Evolutionary conservation across 768 basidiomycete species (phyloP).

Genomic region (Boletus pseudo-olivaceus): DNA sequence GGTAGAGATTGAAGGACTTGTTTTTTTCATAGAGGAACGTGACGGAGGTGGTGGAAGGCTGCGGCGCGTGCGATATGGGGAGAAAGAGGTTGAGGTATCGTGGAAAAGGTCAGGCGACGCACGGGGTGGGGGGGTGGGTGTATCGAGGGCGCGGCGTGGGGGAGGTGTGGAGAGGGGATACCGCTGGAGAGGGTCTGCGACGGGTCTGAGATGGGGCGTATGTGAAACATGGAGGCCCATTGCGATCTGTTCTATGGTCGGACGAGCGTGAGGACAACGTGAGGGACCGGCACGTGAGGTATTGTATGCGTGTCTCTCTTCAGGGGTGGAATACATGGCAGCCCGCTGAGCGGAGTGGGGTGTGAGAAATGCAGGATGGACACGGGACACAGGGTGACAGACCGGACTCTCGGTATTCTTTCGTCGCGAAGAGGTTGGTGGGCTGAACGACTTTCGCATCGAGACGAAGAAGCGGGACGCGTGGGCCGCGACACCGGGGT

Average conservation of each 20-base stretch:
- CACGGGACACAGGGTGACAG: slow-evolving; percentile 4
- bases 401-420: slow-evolving; percentile 18
- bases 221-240: slow-evolving; percentile 79
- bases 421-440: slow-evolving; percentile 19
- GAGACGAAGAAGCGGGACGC: slow-evolving; percentile 31
- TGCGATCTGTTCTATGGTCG: slow-evolving; percentile 72
- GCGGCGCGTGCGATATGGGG: slow-evolving; percentile 20
- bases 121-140: slow-evolving; percentile 26
- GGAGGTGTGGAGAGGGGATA: slow-evolving; percentile 17
- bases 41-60: slow-evolving; percentile 53
- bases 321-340: slow-evolving; percentile 42
- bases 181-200: slow-evolving; percentile 17
- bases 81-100: slow-evolving; percentile 21
- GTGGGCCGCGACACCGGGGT: slow-evolving; percentile 14
- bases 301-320: slow-evolving; percentile 33
- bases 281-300: slow-evolving; percentile 36
- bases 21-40: slow-evolving; percentile 65
- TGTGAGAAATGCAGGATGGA: slow-evolving; percentile 5
- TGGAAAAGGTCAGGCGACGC: slow-evolving; percentile 21
- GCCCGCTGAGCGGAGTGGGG: slow-evolving; percentile 19
- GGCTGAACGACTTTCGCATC: slow-evolving; percentile 28
- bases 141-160: slow-evolving; percentile 17
- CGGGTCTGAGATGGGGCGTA: slow-evolving; percentile 64
- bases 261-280: slow-evolving; percentile 45
- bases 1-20: slow-evolving; percentile 27